These are phyloP conservation scores for Populus hybrid DNA, from an alignment of 441 rosid genomes.

Conservation along the genomic window DNA sequence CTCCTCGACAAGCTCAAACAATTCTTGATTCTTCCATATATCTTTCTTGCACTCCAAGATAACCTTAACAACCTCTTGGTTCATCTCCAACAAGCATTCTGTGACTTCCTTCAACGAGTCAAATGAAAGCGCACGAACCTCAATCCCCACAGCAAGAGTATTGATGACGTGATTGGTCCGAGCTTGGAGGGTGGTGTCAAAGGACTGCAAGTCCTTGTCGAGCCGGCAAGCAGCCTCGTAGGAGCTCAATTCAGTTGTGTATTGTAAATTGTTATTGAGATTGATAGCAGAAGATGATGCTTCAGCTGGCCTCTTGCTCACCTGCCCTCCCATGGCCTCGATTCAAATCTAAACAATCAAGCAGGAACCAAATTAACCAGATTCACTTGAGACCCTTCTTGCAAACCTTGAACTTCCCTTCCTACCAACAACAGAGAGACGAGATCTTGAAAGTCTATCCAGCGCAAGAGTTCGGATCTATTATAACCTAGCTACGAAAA, in stretches of 20 bases:
- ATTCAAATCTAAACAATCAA: constrained; percentile 4
- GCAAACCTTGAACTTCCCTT: background rate
- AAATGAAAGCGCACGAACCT: constrained; percentile 76
- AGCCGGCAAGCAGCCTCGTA: constrained; percentile 76
- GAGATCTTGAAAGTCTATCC: background rate
- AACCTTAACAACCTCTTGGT: constrained; percentile 85
- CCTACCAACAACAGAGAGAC: background rate
- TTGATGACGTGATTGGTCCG: constrained; percentile 71
- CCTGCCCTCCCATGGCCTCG: constrained; percentile 52
- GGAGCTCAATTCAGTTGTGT: constrained; percentile 58
- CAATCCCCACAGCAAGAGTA: constrained; percentile 70
- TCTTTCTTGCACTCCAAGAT: constrained; percentile 83
- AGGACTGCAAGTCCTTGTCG: constrained; percentile 60
- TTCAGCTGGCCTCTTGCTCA: constrained; percentile 52
- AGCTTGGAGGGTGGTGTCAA: constrained; percentile 62
- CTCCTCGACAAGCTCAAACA: constrained; percentile 87
- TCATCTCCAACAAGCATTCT: constrained; percentile 71
- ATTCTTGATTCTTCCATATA: constrained; percentile 74
- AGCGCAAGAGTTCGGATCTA: background rate
- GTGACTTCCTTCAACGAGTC: constrained; percentile 82
- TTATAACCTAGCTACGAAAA: background rate
- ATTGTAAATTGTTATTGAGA: constrained; percentile 33
- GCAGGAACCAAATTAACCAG: background rate
- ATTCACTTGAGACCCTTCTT: constrained; percentile 15
- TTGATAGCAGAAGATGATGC: constrained; percentile 29